Base-by-base conservation (phyloP, 768 basidiomycete genomes). In the Suillus hirtellus region DNA sequence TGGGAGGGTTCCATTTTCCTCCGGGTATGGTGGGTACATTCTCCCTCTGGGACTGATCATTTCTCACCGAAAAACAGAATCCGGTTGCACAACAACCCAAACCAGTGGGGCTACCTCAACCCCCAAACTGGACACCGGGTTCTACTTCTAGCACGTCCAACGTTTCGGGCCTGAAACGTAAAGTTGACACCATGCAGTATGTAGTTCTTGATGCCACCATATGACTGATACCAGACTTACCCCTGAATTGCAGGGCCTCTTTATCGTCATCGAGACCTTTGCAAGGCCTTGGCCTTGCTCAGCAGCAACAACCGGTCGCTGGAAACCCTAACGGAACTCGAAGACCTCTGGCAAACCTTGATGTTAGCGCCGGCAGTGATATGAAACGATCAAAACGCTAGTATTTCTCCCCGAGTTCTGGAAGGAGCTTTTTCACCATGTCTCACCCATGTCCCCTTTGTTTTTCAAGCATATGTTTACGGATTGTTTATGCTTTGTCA, bases 1-100 rank as follows among this genome's bases (percentile, higher is more conserved):
- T 79, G 63, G 84, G 84, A 34, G 83, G 82, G 2, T 86, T 82
- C 66, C 77, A 83, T 67, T 81, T 81, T 61, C 81, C 82, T 0
- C 72, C 80, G 56, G 82, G 79, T 27, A 71, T 78, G 73, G 85
- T 84, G 66, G 9, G 78, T 72, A 27, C 40, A 60, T 9, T 49
- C 31, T 14, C 63, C 17, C 2, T 35, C 60, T n/a, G 38, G 8
- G 24, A 8, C 14, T n/a, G 27, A 17, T 19, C 35, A 14, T 66
- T 49, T 46, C 59, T 21, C 24, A 50, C 17, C 11, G 5, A 58
- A 42, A 21, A 17, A 38, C 27, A 72, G 71, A 67, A 66, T 56
- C 56, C 66, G 12, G 19, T 63, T 1, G 19, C 27, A 21, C 69
- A 65, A 10, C 60, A 60, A 5, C 63, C 53, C 12, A 72, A 66